These are phyloP conservation scores for Phytophthora nicotianae DNA, from an alignment of 352 stramenopile genomes.

Conservation along the genomic window DNA sequence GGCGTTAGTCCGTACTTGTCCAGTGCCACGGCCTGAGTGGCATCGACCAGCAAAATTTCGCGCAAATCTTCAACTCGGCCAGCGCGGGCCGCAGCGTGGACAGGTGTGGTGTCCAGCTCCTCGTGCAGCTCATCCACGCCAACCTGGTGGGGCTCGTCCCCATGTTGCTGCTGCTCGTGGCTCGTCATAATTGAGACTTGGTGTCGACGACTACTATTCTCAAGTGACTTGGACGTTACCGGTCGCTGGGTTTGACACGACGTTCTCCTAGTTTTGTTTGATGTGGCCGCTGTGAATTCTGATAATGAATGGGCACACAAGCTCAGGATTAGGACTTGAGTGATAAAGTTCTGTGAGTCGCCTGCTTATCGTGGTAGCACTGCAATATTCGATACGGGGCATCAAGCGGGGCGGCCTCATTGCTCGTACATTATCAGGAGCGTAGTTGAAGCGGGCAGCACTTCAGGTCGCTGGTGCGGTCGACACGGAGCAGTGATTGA, in stretches of 20 bases:
- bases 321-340: neutral
- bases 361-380: neutral
- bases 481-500: neutral
- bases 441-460: no score
- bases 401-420: no score
- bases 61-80: slow-evolving; percentile 44
- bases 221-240: slow-evolving; percentile 10
- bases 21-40: slow-evolving; percentile 31
- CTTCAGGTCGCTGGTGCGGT: no score
- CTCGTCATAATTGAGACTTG: slow-evolving; percentile 30
- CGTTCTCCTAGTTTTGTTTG: neutral
- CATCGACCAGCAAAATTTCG: slow-evolving; percentile 40
- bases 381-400: neutral
- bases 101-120: slow-evolving; percentile 59
- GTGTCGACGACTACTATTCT: slow-evolving; percentile 2
- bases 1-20: slow-evolving; percentile 79
- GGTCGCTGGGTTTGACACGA: neutral
- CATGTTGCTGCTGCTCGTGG: slow-evolving; percentile 31
- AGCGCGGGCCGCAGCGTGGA: slow-evolving; percentile 67
- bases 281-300: neutral
- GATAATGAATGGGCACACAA: slow-evolving; percentile 13
- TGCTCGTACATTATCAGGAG: neutral
- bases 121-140: slow-evolving; percentile 72
- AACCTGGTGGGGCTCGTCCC: slow-evolving; percentile 40
- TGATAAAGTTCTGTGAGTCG: neutral